Evolutionary conservation across 2,329 filamentous ascomycete species (phyloP).

Genomic region (Beauveria caledonica): DNA sequence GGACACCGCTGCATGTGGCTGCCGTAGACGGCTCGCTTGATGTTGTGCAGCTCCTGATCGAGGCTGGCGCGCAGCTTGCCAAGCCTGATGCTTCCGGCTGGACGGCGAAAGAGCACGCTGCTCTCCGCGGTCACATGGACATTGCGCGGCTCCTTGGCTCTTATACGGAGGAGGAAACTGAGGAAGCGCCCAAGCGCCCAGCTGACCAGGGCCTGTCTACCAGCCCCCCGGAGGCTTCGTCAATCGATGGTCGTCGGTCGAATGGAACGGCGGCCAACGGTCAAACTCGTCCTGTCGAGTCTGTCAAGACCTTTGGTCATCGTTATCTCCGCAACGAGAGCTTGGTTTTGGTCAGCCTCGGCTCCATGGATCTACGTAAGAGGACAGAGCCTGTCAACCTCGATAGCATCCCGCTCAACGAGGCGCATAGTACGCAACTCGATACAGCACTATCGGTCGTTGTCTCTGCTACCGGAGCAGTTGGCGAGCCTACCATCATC

Average conservation of each 20-base stretch:
- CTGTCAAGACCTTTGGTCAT: slow-evolving; percentile 92
- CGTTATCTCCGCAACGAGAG: slow-evolving; percentile 84
- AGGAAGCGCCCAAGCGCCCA: slow-evolving; percentile 20
- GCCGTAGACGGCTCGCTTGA: slow-evolving; percentile 77
- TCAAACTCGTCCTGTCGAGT: slow-evolving; percentile 52
- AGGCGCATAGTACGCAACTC: slow-evolving; percentile 86
- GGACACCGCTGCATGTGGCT: slow-evolving; percentile 92
- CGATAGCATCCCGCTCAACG: slow-evolving; percentile 76
- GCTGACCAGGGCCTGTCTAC: slow-evolving; percentile 15
- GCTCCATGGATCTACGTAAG: slow-evolving; percentile 90
- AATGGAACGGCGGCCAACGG: slow-evolving; percentile 34
- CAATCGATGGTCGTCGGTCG: slow-evolving; percentile 52
- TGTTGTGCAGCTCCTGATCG: slow-evolving; percentile 68
- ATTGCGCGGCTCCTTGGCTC: slow-evolving; percentile 64
- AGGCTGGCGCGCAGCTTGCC: slow-evolving; percentile 67
- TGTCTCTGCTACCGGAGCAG: slow-evolving; percentile 75
- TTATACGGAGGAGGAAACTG: slow-evolving; percentile 29
- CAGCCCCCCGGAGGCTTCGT: slow-evolving; percentile 43
- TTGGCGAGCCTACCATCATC: slow-evolving; percentile 79
- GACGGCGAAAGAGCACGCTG: slow-evolving; percentile 89
- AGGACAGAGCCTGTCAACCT: slow-evolving; percentile 71
- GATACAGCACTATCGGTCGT: slow-evolving; percentile 91
- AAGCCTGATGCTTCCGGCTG: slow-evolving; percentile 80
- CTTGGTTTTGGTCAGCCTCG: slow-evolving; percentile 84
- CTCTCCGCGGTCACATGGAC: slow-evolving; percentile 75